phyloP scores from a whole-genome alignment of 1,284 basidiomycete species.

The Sporisorium reilianum region DNA sequence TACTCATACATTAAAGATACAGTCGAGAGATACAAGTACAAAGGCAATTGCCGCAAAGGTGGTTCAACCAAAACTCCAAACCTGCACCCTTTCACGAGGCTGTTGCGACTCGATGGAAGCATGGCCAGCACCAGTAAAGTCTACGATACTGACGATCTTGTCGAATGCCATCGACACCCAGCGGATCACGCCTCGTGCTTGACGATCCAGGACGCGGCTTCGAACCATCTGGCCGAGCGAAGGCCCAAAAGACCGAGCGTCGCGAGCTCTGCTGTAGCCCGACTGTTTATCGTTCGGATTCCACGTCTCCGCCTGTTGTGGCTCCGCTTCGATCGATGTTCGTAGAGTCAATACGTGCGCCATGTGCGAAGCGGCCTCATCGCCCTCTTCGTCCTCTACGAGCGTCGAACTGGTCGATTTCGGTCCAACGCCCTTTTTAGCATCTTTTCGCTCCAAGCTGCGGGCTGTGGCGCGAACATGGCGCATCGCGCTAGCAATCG shows the following conservation, averaged over 20 bases:
- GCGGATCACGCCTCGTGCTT: conserved; percentile 22
- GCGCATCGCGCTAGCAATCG: conserved; percentile 33
- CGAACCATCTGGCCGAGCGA: conserved; percentile 27
- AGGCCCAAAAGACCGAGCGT: conserved; percentile 3
- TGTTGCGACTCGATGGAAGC: neutral
- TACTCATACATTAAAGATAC: neutral
- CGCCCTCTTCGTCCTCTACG: conserved; percentile 18
- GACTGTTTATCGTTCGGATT: neutral
- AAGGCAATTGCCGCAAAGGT: too few relatives aligned
- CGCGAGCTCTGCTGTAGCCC: too few relatives aligned
- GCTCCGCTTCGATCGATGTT: conserved; percentile 7
- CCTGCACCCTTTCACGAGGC: conserved; percentile 41
- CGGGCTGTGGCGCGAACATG: conserved; percentile 9
- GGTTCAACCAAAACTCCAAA: conserved; percentile 50
- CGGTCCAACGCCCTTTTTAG: neutral
- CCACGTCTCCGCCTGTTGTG: neutral
- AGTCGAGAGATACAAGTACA: conserved; percentile 6
- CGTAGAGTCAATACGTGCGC: conserved; percentile 39
- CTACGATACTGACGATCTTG: conserved; percentile 51
- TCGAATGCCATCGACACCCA: conserved; percentile 54
- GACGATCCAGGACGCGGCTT: conserved; percentile 22
- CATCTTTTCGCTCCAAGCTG: neutral
- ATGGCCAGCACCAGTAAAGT: conserved; percentile 1
- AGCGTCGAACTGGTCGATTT: conserved; percentile 21
- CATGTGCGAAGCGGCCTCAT: conserved; percentile 24